Evolutionary conservation across 179 eudicot genomes (phyloP), one percentile per base, ranked within the genome.

Genomic region (Vitellaria paradoxa): DNA sequence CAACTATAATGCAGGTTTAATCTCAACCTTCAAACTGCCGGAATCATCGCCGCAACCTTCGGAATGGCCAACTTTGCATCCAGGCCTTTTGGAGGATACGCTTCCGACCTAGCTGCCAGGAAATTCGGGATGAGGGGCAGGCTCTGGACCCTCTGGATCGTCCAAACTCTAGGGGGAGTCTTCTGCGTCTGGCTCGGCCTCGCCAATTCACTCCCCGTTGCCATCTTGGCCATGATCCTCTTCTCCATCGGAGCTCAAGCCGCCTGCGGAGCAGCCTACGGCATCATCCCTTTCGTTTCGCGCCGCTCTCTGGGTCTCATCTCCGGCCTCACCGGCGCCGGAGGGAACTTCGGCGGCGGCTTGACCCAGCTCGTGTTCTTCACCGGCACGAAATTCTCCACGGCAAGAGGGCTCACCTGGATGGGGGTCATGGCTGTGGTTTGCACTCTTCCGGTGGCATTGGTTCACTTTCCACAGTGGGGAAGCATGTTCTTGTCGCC

Each of bases 381-480:
- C 82, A 76, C 89, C 15, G 84, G 83, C 63, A 65, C 84, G 5
- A 45, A 21, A 21, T 73, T 68, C 76, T 62, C 87, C 5, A 81
- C 87, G 11, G 78, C 76, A 0, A 66, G 62, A 6, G 90, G 90
- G 26, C 69, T 87, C 0, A 63, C 81, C 0, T 76, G 77, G 53
- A 87, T 85, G 87, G 90, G 90, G 21, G 65, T 85, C 10, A 85
- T 84, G 90, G 83, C 76, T 4, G 68, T 85, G n/a, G 47, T 59
- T 5, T 83, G 87, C 81, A 87, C 88, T 4, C 71, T 87, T 0
- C 90, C 90, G 0, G 85, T 84, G 42, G 50, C 73, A 2, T 23
- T 82, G 23, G 83, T 88, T 37, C 88, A 88, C 61, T 88, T 88
- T 68, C 88, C 91, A 2, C 91, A 85, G 62, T 85, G 91, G 91